Base-by-base conservation (phyloP, 805 yeast species). In the Lipomyces chichibuensis region DNA sequence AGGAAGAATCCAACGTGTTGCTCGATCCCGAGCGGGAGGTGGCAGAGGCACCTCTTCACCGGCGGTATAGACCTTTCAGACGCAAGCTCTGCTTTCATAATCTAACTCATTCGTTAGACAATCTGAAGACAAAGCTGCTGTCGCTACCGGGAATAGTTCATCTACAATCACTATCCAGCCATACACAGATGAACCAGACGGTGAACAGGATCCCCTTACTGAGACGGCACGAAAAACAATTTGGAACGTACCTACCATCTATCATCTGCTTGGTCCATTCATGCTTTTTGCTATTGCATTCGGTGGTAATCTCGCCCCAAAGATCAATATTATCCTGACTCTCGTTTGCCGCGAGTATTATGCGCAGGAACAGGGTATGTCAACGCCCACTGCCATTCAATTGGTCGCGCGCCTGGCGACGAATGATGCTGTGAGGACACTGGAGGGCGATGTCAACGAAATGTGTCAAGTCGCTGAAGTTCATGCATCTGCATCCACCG, bases 241-340 rank as follows among this genome's bases (percentile, higher is more conserved):
- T n/a, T 29, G 57, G 23, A 60, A 25, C 37, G 49, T 51, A 6
- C 65, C 68, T 1, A 57, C 55, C 17, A 32, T 66, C 2, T 60
- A 46, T 60, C 55, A 54, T 14, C 59, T 66, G 14, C 63, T 66
- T 13, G 25, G 53, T 7, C 67, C 67, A 8, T 66, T 63, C 35
- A 51, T 55, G 8, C 39, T 66, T 20, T 66, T 62, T 43, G 9
- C 70, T 14, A 17, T 64, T 17, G 67, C 67, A 1, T 64, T 66
- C 35, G 70, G 70, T 9, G 70, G 70, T 8, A 66, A 60, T 39
- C 39, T 66, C n/a, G 61, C 67, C 13, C 70, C 70, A 4, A 66
- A 66, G 54, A 66, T 66, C 59, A 66, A 61, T 56, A 64, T 66
- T 27, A 65, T 59, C 49, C 52, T 66, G 52, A 39, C 57, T 9